phyloP scores from a whole-genome alignment of 2,329 filamentous ascomycete genomes.

The Phialophora macrospora region DNA sequence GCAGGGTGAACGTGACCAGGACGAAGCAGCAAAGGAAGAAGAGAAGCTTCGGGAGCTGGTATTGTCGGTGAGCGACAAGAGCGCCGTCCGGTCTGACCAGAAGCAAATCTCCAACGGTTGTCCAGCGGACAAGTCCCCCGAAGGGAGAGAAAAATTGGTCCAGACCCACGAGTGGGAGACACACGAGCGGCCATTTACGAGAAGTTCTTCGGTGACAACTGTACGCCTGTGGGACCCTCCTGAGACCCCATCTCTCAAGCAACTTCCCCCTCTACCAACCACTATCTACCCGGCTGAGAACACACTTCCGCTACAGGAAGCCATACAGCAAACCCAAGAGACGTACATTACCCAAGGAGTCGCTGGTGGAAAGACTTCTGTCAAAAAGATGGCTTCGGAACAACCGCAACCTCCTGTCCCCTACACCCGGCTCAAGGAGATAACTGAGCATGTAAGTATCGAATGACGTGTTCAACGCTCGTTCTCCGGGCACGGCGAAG shows the following conservation, averaged over 20 bases:
- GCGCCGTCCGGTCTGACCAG: background rate
- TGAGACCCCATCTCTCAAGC: background rate
- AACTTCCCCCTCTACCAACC: conserved; percentile 1
- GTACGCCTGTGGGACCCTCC: conserved; percentile 5
- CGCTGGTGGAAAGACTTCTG: conserved; percentile 25
- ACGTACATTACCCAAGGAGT: conserved; percentile 18
- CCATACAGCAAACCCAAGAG: conserved; percentile 22
- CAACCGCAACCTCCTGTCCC: conserved; percentile 68
- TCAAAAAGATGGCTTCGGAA: conserved; percentile 36
- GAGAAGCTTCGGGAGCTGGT: conserved; percentile 9
- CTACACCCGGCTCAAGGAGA: conserved; percentile 78
- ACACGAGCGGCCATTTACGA: conserved; percentile 9
- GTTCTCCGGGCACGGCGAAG: background rate
- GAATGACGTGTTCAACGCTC: background rate
- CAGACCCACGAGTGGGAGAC: background rate
- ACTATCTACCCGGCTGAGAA: background rate
- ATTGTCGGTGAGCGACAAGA: conserved; percentile 4
- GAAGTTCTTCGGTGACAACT: conserved; percentile 14
- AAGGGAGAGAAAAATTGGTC: background rate
- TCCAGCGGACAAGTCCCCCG: background rate
- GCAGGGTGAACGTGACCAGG: conserved; percentile 22
- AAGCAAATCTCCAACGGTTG: background rate
- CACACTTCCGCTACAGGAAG: conserved; percentile 3
- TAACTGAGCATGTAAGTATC: conserved; percentile 75
- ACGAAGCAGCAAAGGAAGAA: conserved; percentile 16